Base-by-base conservation (phyloP, 1,284 basidiomycete genomes). In the Irpex rosettiformis region DNA sequence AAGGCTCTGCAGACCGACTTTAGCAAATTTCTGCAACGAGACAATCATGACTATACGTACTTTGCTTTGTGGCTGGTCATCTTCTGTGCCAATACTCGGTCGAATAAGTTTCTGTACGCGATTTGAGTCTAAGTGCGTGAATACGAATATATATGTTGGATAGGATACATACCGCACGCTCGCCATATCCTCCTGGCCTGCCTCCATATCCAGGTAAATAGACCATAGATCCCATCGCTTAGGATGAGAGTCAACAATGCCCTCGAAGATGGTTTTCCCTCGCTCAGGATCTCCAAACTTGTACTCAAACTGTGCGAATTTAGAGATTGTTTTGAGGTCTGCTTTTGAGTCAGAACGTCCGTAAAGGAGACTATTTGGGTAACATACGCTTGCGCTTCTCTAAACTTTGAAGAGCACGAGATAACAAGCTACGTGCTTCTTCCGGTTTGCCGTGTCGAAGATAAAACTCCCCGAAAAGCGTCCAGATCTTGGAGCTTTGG, bases 151-250 rank as follows among this genome's bases (percentile, higher is more conserved):
- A 52, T n/a, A n/a, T n/a, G n/a, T n/a, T n/a, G n/a, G n/a, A n/a
- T 21, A 52, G 55, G 11, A 22, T 18, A n/a, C 49, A 27, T 72
- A 88, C 84, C 94, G 79, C 48, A 93, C 72, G 64, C 81, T 85
- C 64, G 89, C 88, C 33, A 96, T 87, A 72, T 96, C 86, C 22
- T 80, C 75, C 70, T 89, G 85, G 49, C 83, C 81, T 4, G 87
- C 88, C 70, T 98, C 93, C 87, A 98, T 95, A 71, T 99, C 97
- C 70, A 98, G 88, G 74, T 99, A 99, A 58, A 98, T 81, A 58
- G 91, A 92, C 96, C 98, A 99, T 43, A 98, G 77, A 72, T 99
- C 96, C 77, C 95, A 88, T 52, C 94, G 86, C 72, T 96, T 98
- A 2, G 95, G 89, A 75, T 98, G 93, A 13, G 89, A 92, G 70